Evolutionary conservation across 306 rosid genomes (phyloP), one percentile per base, ranked within the genome.

Genomic region (Glycyrrhiza uralensis): DNA sequence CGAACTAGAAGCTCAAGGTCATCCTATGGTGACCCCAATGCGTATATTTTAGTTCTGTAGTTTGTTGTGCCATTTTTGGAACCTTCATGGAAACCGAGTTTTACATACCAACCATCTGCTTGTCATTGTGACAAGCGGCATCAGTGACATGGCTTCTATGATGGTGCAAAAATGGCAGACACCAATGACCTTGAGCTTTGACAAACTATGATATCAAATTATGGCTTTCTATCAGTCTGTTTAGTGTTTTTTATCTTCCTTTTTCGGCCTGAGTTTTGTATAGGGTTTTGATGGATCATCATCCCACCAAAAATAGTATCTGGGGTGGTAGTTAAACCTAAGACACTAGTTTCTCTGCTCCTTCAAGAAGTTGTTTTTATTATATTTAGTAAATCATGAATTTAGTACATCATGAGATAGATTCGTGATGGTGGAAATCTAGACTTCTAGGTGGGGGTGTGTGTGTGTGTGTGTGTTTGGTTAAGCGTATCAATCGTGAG

Each of bases 21-120:
- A 64, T 22, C 69, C 62, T 56, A 42, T 32, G 75, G 36, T 58
- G 75, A 58, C 70, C 80, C 76, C 71, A 77, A 69, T 77, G 81
- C 81, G 66, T 49, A 69, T 77, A 36, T 18, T 77, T 76, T 50
- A 65, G 55, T 47, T 47, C 19, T 17, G 13, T 52, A 46, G 12
- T 56, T 64, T 66, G n/a, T 30, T 17, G 22, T 3, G 29, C 17
- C 7, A 20, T n/a, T 39, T 54, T 28, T 19, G 18, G 33, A 26
- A 57, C 51, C 20, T 58, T 45, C 66, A 64, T 64, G 79, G 72
- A 63, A 32, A 63, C 73, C 19, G 66, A 64, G 46, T 61, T 52
- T 52, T 41, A 41, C n/a, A 52, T 36, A 39, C 38, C 64, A 35
- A 69, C 58, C 22, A 63, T 3, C 24, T 3, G 4, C 4, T 42